Conservation (phyloP, 768 basidiomycete genomes). For the Rhizopogon sp. region DNA sequence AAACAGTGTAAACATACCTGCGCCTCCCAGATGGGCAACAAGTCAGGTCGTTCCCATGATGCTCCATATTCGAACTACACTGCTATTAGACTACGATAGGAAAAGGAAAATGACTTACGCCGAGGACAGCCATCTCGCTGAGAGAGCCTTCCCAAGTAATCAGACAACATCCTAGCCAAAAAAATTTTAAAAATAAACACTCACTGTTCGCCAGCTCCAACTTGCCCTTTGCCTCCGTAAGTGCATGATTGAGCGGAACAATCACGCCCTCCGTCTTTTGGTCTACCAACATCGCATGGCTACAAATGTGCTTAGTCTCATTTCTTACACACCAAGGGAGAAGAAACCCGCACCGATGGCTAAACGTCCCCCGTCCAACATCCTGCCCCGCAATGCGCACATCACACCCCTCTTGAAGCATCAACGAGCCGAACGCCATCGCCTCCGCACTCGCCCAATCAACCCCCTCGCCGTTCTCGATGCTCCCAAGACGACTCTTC, state of each 20-base stretch:
- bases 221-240: constrained; percentile 51
- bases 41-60: constrained; percentile 80
- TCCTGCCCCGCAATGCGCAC: constrained; percentile 92
- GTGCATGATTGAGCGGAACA: constrained; percentile 75
- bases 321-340: neutral
- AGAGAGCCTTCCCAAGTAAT: constrained; percentile 56
- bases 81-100: constrained; percentile 1
- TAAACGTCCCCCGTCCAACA: constrained; percentile 87
- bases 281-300: constrained; percentile 90
- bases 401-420: constrained; percentile 70
- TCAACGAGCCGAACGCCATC: constrained; percentile 81
- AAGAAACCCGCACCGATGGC: constrained; percentile 48
- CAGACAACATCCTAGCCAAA: neutral
- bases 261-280: constrained; percentile 76
- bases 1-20: constrained; percentile 42
- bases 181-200: constrained; percentile 17
- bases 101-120: constrained; percentile 42
- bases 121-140: constrained; percentile 87
- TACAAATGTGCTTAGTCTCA: constrained; percentile 10
- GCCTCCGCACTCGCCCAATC: constrained; percentile 95
- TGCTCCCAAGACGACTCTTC: constrained; percentile 64
- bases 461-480: constrained; percentile 65
- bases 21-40: constrained; percentile 90
- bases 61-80: constrained; percentile 83
- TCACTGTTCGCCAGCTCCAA: constrained; percentile 86